Evolutionary conservation across 2,329 filamentous ascomycete species (phyloP), one percentile per base, ranked within the genome.

Genomic region (Davidsoniella virescens): DNA sequence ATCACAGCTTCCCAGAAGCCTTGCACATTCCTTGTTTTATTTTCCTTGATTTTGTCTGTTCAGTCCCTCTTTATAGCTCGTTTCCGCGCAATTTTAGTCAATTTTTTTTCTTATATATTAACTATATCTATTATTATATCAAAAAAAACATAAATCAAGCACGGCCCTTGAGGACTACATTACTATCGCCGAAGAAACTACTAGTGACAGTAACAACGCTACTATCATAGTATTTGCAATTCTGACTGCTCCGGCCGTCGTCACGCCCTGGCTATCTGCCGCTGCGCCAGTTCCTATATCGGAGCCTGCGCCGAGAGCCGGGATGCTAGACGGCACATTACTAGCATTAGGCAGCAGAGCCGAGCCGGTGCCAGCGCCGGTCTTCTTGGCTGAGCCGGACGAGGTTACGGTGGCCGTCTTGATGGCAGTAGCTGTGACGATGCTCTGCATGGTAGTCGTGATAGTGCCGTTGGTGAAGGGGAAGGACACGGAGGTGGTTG

Each of bases 261-360:
- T 46, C 12, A 41, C 44, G 3, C n/a, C 38, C 17, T 26, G 26
- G 17, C 37, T 43, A 5, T 42, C 23, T 5, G 42, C 17, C 17
- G 42, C 16, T 8, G 46, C 25, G 5, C 51, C 51, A 1, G 51
- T 48, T 7, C 47, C 16, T 8, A 42, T 14, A 3, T 46, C 46
- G 1, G 51, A 44, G 10, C 47, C 46, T 17, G 37, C 33, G 7
- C 47, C 51, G 16, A 52, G 41, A 16, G 51, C 51, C 12, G 51
- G 51, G 6, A 52, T 52, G 4, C 40, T 46, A n/a, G 51, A 29
- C 25, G 46, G 51, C 37, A 52, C 51, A 14, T 44, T 52, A n/a
- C 25, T 44, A 5, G 47, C 36, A 17, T 49, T 29, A 5, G 51
- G 51, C 33, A 52, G 29, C 42, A 52, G 2, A 7, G 44, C 44